Evolutionary conservation across 1,284 basidiomycete species (phyloP).

Genomic region (Rugosomyces carneus): DNA sequence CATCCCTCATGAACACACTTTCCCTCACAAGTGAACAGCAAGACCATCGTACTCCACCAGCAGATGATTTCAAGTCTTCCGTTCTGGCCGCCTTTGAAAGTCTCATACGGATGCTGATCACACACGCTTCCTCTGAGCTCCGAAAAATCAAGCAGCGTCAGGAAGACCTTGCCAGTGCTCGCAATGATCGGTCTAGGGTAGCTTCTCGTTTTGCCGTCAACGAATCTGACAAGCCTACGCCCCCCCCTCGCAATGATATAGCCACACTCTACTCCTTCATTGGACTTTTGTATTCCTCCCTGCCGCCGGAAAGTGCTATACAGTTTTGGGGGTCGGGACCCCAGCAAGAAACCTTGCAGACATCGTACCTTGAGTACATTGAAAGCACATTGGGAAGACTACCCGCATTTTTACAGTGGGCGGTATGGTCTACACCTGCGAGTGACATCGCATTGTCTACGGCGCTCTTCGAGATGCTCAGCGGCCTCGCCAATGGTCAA

Average conservation of each 20-base stretch:
- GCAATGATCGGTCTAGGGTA: slow-evolving; percentile 49
- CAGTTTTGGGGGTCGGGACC: slow-evolving; percentile 80
- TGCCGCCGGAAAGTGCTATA: slow-evolving; percentile 71
- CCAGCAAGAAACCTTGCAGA: slow-evolving; percentile 29
- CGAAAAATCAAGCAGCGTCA: slow-evolving; percentile 88
- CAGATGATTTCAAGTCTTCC: slow-evolving; percentile 59
- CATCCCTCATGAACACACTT: slow-evolving; percentile 40
- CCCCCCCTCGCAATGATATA: slow-evolving; percentile 70
- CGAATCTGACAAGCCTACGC: slow-evolving; percentile 31
- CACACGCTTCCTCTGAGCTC: slow-evolving; percentile 80
- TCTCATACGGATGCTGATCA: slow-evolving; percentile 70
- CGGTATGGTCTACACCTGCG: slow-evolving; percentile 76
- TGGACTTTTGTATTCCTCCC: slow-evolving; percentile 70
- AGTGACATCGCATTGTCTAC: slow-evolving; percentile 69
- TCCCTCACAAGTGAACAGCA: slow-evolving; percentile 40
- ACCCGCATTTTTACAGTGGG: slow-evolving; percentile 81
- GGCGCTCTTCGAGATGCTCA: slow-evolving; percentile 84
- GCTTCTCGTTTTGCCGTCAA: slow-evolving; percentile 41
- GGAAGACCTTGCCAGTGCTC: slow-evolving; percentile 72
- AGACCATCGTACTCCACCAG: slow-evolving; percentile 52
- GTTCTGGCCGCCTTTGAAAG: slow-evolving; percentile 67
- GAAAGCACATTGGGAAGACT: slow-evolving; percentile 63
- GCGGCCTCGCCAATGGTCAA: slow-evolving; percentile 79
- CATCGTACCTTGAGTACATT: slow-evolving; percentile 47
- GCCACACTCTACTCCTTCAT: slow-evolving; percentile 82